Evolutionary conservation across 495 filamentous ascomycete genomes (phyloP), one percentile per base, ranked within the genome.

Genomic region (Penicillium angulare): DNA sequence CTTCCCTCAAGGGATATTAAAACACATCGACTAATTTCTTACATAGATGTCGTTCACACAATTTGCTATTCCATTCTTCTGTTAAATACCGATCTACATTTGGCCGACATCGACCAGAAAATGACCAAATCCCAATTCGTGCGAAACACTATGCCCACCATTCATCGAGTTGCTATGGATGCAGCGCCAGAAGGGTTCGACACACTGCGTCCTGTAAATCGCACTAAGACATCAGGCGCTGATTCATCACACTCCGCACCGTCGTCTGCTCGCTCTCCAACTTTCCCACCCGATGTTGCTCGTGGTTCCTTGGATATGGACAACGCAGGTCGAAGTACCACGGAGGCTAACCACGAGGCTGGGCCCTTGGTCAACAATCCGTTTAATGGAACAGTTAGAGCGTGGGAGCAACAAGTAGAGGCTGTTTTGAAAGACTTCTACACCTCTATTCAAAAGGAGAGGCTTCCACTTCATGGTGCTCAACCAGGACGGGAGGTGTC

Each of bases 1-100:
- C 8, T 13, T 50, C 1, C 23, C 26, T 23, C 29, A 38, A 5
- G 4, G 31, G 10, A 21, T 34, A n/a, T 42, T 1, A 9, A 33
- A 15, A 20, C 18, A 35, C 7, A 41, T 24, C 8, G 8, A 20
- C 31, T 22, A 35, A 67, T 55, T 57, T 49, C 21, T 21, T 43
- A 18, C 5, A 44, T 31, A 90, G 92, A 97, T 69, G 86, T 99
- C 42, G 91, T 99, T 10, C 92, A 97, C 61, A 97, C 95, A 7
- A 92, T 99, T 52, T 92, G 89, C 63, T 99, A 97, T 67, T 97
- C 93, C 3, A 78, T 99, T 44, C 83, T 99, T 45, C 77, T 99
- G 23, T 78, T 99, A 45, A 99, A 99, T 61, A 97, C 93, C 47
- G 93, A 99, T 72, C 76, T 99, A 34, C 92, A 99, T 60, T 70